A percentile compares a stretch with the other conserved stretches of the same genome.
Conservation (phyloP, 441 rosid genomes). For the Flueggea neowawraea region DNA sequence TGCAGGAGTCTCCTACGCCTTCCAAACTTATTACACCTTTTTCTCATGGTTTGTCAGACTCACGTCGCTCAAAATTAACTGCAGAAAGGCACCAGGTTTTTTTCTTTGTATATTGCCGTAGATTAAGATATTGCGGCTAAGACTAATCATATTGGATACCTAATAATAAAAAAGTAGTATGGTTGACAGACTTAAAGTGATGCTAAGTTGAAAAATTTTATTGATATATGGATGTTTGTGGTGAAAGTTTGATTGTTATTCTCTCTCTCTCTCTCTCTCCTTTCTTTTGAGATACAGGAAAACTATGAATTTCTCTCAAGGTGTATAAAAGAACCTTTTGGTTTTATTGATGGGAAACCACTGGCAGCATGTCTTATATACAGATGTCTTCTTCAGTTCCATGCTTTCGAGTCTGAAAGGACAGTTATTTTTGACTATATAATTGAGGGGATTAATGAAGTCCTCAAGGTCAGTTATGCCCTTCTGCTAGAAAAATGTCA, state of each 20-base stretch:
- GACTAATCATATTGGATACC: too few species aligned
- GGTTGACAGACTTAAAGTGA: too few species aligned
- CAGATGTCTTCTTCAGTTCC: slow-evolving; percentile 96
- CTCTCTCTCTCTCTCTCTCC: not conserved
- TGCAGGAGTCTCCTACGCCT: slow-evolving; percentile 93
- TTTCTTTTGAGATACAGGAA: slow-evolving; percentile 52
- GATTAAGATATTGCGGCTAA: not conserved
- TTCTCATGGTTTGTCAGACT: slow-evolving; percentile 74
- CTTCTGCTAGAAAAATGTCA: not conserved
- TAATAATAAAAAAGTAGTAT: too few species aligned
- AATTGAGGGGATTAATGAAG: slow-evolving; percentile 87
- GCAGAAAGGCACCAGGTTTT: slow-evolving; percentile 88
- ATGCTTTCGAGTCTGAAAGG: slow-evolving; percentile 92
- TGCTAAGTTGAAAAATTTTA: too few species aligned
- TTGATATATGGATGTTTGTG: too few species aligned
- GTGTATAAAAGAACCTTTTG: slow-evolving; percentile 85
- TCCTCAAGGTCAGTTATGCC: slow-evolving; percentile 60
- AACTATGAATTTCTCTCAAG: slow-evolving; percentile 83
- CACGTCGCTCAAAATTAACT: slow-evolving; percentile 75
- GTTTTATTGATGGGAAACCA: slow-evolving; percentile 82
- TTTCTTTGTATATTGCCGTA: not conserved
- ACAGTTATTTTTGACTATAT: slow-evolving; percentile 86
- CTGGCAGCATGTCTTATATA: slow-evolving; percentile 88
- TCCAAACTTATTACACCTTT: slow-evolving; percentile 68
- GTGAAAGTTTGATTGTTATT: not conserved